Base-by-base conservation (phyloP, 164 flowering plant genomes). In the Stephania yunnanensis region DNA sequence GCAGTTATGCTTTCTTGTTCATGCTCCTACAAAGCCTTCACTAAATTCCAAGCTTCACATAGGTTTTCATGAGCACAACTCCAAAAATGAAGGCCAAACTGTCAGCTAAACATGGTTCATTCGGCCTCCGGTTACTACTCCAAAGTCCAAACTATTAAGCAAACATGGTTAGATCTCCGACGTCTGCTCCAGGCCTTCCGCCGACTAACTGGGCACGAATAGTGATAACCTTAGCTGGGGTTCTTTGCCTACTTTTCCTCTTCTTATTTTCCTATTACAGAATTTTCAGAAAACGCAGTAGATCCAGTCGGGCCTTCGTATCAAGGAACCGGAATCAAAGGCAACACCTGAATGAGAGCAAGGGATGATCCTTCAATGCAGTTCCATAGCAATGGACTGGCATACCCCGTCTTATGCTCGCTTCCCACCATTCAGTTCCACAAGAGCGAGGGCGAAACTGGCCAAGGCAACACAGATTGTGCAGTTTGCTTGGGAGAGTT, bases 401-500 rank as follows among this genome's bases (percentile, higher is more conserved):
- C 81, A 13, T 82, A 78, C 31, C 63, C 77, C 29, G 55, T 75
- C 15, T 50, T 82, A 30, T 73, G 72, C 42, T 74, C 80, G 22
- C 78, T 89, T 5, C 90, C 90, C 13, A 71, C 76, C 10, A 30
- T 80, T 25, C 85, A 84, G 80, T 87, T 84, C 75, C 79, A 71
- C 79, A 82, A 75, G 73, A 77, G 69, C 6, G 82, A 74, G 2
- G 75, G 75, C 13, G 83, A 73, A 50, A 22, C 10, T 10, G 15
- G 66, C 17, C 53, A 30, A 8, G n/a, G 36, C 7, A 76, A 64
- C 17, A 46, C 61, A 7, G 86, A 80, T 1, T 85, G 87, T 64
- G 82, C 83, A 10, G 78, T 85, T 29, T 82, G 87, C 52, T 78
- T 83, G 82, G 87, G 82, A 3, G 87, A 83, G 52, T 86, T 84